Conservation (phyloP, 2,329 filamentous ascomycete genomes). For the Catunica adiposa region DNA sequence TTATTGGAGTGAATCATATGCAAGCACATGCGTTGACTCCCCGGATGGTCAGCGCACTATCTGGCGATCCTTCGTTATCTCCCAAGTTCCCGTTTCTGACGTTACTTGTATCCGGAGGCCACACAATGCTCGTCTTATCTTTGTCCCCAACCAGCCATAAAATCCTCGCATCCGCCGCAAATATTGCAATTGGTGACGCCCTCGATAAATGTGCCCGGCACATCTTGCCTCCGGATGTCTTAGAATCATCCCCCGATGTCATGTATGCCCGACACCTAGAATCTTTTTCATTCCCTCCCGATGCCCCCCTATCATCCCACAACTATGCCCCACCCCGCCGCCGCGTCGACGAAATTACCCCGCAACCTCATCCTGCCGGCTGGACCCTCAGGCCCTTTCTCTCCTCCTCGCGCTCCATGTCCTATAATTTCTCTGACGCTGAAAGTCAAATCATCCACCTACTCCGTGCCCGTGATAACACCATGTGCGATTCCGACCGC, state of each 20-base stretch:
- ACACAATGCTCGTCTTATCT: conserved; percentile 74
- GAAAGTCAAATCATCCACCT: conserved; percentile 47
- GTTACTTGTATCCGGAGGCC: conserved; percentile 78
- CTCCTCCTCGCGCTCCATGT: conserved; percentile 36
- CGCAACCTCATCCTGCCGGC: conserved; percentile 21
- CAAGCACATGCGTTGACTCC: conserved; percentile 88
- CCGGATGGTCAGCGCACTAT: conserved; percentile 51
- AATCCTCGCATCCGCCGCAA: conserved; percentile 55
- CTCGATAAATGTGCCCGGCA: conserved; percentile 73
- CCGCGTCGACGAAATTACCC: conserved; percentile 41
- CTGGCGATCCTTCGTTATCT: conserved; percentile 4
- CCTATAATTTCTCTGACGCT: conserved; percentile 61
- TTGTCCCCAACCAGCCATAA: conserved; percentile 48
- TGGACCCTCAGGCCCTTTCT: conserved; percentile 60
- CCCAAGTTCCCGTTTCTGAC: conserved; percentile 64
- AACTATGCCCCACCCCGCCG: conserved; percentile 41
- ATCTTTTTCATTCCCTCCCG: conserved; percentile 52
- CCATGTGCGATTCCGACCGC: conserved; percentile 40
- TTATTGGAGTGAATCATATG: conserved; percentile 91
- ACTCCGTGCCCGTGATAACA: conserved; percentile 22
- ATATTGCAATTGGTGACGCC: conserved; percentile 77
- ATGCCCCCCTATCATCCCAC: conserved; percentile 15
- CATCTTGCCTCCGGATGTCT: conserved; percentile 47
- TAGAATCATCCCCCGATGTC: conserved; percentile 40
- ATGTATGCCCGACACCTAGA: conserved; percentile 76